phyloP scores from a whole-genome alignment of 2,329 filamentous ascomycete genomes.

The Graphium sp. region DNA sequence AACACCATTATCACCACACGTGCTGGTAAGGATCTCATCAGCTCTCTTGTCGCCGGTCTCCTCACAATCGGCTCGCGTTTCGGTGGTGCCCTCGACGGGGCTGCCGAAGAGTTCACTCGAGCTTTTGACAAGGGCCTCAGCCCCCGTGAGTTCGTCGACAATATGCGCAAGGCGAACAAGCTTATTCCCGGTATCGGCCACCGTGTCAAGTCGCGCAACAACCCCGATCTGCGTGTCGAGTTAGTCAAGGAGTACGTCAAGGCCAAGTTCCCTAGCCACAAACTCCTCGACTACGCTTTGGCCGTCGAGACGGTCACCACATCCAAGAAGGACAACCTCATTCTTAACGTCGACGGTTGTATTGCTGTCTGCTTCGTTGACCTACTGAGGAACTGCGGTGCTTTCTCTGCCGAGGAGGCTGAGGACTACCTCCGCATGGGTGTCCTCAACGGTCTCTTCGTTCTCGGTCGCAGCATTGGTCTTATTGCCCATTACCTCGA shows the following conservation, averaged over 20 bases:
- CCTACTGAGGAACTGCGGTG: constrained; percentile 90
- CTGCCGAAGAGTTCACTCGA: constrained; percentile 95
- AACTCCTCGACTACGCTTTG: constrained; percentile 96
- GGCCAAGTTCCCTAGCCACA: constrained; percentile 93
- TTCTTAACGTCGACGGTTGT: constrained; percentile 96
- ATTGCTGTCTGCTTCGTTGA: constrained; percentile 99
- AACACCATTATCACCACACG: constrained; percentile 99
- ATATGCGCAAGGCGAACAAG: constrained; percentile 99
- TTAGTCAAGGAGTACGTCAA: constrained; percentile 98
- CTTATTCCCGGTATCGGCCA: constrained; percentile 98
- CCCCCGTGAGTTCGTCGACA: constrained; percentile 97
- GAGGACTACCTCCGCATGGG: constrained; percentile 99
- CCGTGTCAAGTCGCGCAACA: constrained; percentile 99
- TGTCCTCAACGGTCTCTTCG: constrained; percentile 98
- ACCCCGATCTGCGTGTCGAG: constrained; percentile 98
- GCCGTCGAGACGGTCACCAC: constrained; percentile 97
- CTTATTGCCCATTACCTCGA: constrained; percentile 99
- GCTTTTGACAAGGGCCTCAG: constrained; percentile 96
- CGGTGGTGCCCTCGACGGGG: constrained; percentile 94
- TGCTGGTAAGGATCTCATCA: constrained; percentile 98
- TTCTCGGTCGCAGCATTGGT: constrained; percentile 92
- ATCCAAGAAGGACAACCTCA: constrained; percentile 99
- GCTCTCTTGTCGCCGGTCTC: constrained; percentile 85
- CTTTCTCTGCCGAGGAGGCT: constrained; percentile 88
- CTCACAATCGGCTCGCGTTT: constrained; percentile 96